Conservation (phyloP, 2,329 filamentous ascomycete genomes). For the Cyphellophora europaea region DNA sequence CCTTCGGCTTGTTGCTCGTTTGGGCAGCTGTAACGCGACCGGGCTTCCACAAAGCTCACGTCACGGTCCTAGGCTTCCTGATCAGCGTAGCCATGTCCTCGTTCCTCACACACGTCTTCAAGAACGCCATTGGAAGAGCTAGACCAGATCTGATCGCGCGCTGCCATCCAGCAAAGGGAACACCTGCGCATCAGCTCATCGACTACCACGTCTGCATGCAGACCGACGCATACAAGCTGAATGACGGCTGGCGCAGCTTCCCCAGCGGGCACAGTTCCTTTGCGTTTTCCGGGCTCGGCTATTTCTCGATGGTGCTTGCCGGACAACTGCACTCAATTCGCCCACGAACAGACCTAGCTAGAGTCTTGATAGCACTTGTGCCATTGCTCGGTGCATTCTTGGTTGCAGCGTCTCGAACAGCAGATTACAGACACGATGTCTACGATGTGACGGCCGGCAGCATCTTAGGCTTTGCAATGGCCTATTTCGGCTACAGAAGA, state of each 20-base stretch:
- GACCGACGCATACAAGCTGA: conserved; percentile 45
- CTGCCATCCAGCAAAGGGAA: conserved; percentile 61
- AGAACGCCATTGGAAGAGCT: conserved; percentile 76
- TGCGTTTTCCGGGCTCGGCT: conserved; percentile 52
- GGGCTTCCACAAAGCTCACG: conserved; percentile 69
- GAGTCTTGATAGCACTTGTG: conserved; percentile 44
- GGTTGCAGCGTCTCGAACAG: conserved; percentile 53
- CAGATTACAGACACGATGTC: conserved; percentile 57
- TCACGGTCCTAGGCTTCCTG: conserved; percentile 70
- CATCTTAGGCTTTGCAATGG: conserved; percentile 43
- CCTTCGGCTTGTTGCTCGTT: conserved; percentile 55
- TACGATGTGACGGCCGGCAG: conserved; percentile 52
- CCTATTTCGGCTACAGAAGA: conserved; percentile 50
- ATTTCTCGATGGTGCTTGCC: conserved; percentile 39
- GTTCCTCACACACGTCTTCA: conserved; percentile 82
- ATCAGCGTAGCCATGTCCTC: conserved; percentile 68
- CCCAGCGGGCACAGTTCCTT: conserved; percentile 56
- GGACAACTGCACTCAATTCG: conserved; percentile 51
- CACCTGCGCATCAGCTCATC: conserved; percentile 46
- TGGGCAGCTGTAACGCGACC: conserved; percentile 57
- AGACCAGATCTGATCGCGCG: conserved; percentile 82
- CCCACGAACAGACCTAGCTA: conserved; percentile 47
- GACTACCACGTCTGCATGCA: conserved; percentile 36
- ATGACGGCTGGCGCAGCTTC: conserved; percentile 58
- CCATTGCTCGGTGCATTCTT: conserved; percentile 49